Base-by-base conservation (phyloP, 164 flowering plant species). In the Tetracentron sinense region DNA sequence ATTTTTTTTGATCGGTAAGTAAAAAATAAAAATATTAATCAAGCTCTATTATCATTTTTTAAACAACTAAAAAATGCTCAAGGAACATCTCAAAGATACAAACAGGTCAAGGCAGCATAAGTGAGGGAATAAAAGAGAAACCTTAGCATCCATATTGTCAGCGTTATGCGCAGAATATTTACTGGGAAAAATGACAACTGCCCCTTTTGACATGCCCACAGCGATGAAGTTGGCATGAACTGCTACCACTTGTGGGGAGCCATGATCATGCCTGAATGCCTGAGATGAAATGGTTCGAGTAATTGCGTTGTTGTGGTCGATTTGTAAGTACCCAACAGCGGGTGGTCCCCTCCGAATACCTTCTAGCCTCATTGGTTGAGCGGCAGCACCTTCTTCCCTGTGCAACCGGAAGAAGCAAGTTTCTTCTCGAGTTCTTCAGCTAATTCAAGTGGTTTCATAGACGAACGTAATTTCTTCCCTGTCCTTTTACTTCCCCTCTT, bases 331-430 rank as follows among this genome's bases (percentile, higher is more conserved):
- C n/a, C n/a, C n/a, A n/a, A n/a, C n/a, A n/a, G 85, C 87, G 25
- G 89, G 89, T n/a, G 96, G 91, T 0, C 89, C 91, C 62, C 87
- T 79, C 28, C 82, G 69, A 7, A 83, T 88, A 72, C 99, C 99
- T 73, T 94, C 97, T 59, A 94, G 96, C 78, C 89, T 88, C 99
- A 94, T 94, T 21, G 99, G 99, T 54, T 87, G 99, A 54, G 99
- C 92, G 63, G 96, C 96, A 20, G 90, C 97, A 57, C 96, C 99
- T 72, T 89, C 96, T 73, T 86, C 96, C 89, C 79, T 82, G 56
- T 94, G 86, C 80, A 89, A 63, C 89, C 97, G 56, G 89, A 85
- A 59, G 79, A 91, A 28, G 97, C 99, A 54, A 83, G 83, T 49
- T 80, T 91, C 72, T 84, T 94, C 74, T 94, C 99, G 22, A 82